Evolutionary conservation across 2,329 filamentous ascomycete genomes (phyloP), one percentile per base, ranked within the genome.

Genomic region (Fusarium transvaalense): DNA sequence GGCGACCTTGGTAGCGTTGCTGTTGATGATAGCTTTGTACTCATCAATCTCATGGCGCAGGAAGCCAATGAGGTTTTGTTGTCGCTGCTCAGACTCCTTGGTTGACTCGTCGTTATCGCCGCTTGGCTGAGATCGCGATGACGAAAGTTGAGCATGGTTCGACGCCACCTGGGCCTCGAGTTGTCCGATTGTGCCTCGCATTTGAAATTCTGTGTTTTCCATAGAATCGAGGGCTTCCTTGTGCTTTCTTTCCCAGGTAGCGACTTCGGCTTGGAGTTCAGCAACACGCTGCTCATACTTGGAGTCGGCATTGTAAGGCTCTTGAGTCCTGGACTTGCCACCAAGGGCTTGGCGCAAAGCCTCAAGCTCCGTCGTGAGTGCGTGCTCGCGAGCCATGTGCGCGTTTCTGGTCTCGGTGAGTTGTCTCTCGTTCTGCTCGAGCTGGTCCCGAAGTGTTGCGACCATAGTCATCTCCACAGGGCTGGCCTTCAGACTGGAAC

Each of bases 401-500:
- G 87, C 84, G 48, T 93, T 89, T 52, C 92, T 91, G 74, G 97
- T 85, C 53, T 88, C 83, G 61, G 86, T 86, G 66, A 97, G 89
- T 76, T 95, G 90, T 71, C 87, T 91, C 79, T 98, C 94, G 71
- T 91, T 97, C 78, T 93, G 90, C 75, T 94, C 88, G 7, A 99
- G 86, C 78, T 97, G 94, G 66, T 97, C 92, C 61, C 92, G 91
- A 82, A 99, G 88, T 17, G 90, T 91, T 6, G 93, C 91, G 32
- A 98, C 91, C 68, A 97, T 90, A 0, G 93, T 94, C 77, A 97
- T 97, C 76, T 99, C 96, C 76, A 97, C 90, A 10, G 94, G 92
- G 25, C 92, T 91, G 4, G 77, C 87, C 77, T 95, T 93, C 81
- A 97, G 86, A 80, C 94, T 97, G 5, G 93, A 95, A 61, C 97